phyloP scores from a whole-genome alignment of 352 stramenopile genomes.

The Globisporangium cystogenes region DNA sequence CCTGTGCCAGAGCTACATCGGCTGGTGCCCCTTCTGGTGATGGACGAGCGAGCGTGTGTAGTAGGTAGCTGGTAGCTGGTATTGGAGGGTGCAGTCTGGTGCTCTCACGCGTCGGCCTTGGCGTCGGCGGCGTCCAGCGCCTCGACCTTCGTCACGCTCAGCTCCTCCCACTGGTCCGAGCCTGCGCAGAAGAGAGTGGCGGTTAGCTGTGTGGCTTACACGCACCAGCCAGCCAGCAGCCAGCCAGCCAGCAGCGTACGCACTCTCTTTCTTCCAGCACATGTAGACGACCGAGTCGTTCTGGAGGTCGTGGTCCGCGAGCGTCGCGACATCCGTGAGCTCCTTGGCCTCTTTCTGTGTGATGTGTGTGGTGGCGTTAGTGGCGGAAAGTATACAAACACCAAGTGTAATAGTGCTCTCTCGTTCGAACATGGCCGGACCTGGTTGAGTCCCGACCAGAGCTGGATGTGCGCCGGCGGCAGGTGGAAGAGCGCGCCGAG shows the following conservation, averaged over 20 bases:
- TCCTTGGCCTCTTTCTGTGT: conserved; percentile 66
- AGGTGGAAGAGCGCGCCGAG: conserved; percentile 61
- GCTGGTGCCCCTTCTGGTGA: conserved; percentile 94
- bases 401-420: not conserved
- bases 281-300: conserved; percentile 85
- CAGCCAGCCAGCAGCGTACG: conserved; percentile 12
- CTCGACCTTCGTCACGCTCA: conserved; percentile 66
- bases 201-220: no score
- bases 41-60: not conserved
- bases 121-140: conserved; percentile 20
- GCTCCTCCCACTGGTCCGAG: conserved; percentile 74
- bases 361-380: not conserved
- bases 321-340: conserved; percentile 66
- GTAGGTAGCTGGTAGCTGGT: not conserved
- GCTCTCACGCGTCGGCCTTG: conserved; percentile 17
- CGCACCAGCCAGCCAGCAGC: no score
- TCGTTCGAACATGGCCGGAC: no score
- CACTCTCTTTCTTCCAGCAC: conserved; percentile 87
- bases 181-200: conserved; percentile 21
- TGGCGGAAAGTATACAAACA: not conserved
- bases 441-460: conserved; percentile 66
- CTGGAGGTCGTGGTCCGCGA: conserved; percentile 78
- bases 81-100: no score
- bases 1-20: conserved; percentile 98
- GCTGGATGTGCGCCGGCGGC: conserved; percentile 50